Base-by-base conservation (phyloP, 176 grass and related monocot genomes). In the Pontederia paniculata region DNA sequence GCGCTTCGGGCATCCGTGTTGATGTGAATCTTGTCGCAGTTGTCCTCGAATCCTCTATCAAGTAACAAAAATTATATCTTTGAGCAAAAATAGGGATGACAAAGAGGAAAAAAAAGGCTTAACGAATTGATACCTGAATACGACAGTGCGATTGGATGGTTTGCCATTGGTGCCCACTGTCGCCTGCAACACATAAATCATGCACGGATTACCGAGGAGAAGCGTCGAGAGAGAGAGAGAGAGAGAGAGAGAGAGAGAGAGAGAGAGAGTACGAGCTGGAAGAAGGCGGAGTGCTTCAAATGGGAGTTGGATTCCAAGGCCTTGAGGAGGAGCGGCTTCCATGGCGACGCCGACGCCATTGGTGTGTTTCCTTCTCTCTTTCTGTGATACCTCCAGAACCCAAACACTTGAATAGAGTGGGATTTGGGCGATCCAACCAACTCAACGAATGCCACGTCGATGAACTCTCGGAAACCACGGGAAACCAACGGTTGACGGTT, bases 101-200 rank as follows among this genome's bases (percentile, higher is more conserved):
- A 49, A 54, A 45, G 9, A 50, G 48, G 7, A 14, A 18, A 58
- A 53, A 52, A 52, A 46, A 18, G 31, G 50, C 15, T 43, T 23
- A 8, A 45, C n/a, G 25, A 16, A 9, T 17, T 31, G 14, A 1
- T 12, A 95, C 85, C 89, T 89, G 76, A 89, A 89, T 21, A 95
- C 90, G 46, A 95, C 85, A 22, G 90, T 95, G 37, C 90, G 85
- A 64, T 95, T 89, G 3, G 90, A 77, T 15, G 85, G 90, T 44
- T 70, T 81, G 9, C 89, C 79, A 46, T 70, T 68, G 10, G 50
- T 21, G 31, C 78, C 63, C 56, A 89, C 51, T 43, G 82, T 95
- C 22, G 89, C 90, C 85, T 89, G 73, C 15, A 62, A 70, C 11
- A 48, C 43, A 60, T 51, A 9, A 20, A 48, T 45, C 11, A 3